Percentiles rank a stretch among this genome's conserved stretches.
Evolutionary conservation across 805 yeast species (phyloP).

Genomic region (Barnettozyma vustinii): DNA sequence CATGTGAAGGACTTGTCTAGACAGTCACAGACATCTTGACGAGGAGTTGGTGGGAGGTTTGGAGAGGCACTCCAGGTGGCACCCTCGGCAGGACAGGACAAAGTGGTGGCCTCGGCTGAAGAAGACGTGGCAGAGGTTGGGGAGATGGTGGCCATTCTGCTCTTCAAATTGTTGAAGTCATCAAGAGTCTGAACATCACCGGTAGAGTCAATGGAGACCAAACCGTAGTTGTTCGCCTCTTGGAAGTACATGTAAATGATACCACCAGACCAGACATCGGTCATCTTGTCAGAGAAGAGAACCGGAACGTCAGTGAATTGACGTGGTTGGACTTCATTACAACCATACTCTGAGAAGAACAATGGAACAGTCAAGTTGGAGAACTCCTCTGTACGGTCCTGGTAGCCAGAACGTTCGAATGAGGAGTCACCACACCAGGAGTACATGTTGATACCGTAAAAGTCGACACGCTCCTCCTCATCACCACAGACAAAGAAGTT

Average conservation of each 20-base stretch:
- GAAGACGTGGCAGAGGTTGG: slow-evolving; percentile 43
- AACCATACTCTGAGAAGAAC: slow-evolving; percentile 87
- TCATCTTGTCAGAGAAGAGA: slow-evolving; percentile 64
- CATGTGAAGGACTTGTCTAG: slow-evolving; percentile 48
- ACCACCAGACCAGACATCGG: slow-evolving; percentile 92
- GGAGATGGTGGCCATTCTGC: slow-evolving; percentile 45
- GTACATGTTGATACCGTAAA: slow-evolving; percentile 82
- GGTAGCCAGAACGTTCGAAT: slow-evolving; percentile 60
- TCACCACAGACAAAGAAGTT: slow-evolving; percentile 79
- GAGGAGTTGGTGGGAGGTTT: slow-evolving; percentile 73
- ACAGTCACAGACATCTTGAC: slow-evolving; percentile 62
- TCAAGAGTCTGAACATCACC: slow-evolving; percentile 51
- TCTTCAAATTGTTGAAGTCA: slow-evolving; percentile 54
- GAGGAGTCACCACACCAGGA: slow-evolving; percentile 78
- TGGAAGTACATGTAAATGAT: slow-evolving; percentile 88
- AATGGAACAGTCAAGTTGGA: slow-evolving; percentile 69
- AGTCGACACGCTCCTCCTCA: slow-evolving; percentile 52
- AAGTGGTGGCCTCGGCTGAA: slow-evolving; percentile 31
- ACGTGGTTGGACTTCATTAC: slow-evolving; percentile 71
- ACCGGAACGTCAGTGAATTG: slow-evolving; percentile 70
- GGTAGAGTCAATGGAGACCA: slow-evolving; percentile 47
- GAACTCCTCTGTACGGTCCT: slow-evolving; percentile 66
- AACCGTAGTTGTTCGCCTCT: slow-evolving; percentile 78
- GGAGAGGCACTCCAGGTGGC: slow-evolving; percentile 63
- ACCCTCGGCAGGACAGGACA: slow-evolving; percentile 47